Conservation (phyloP, 2,329 filamentous ascomycete genomes). For the Alternaria rosae region DNA sequence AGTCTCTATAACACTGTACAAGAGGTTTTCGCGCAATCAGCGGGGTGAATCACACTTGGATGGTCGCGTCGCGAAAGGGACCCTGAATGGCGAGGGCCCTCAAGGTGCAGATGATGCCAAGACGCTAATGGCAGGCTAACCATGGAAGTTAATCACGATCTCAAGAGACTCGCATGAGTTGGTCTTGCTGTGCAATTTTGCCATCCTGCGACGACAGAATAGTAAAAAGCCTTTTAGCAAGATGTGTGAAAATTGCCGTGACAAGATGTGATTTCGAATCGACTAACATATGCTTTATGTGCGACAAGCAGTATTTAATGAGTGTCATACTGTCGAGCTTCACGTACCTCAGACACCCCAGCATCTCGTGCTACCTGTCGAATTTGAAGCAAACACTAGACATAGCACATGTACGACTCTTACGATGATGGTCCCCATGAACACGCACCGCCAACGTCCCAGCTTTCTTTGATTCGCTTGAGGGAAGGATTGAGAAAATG, state of each 20-base stretch:
- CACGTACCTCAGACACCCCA: background rate
- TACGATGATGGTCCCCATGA: background rate
- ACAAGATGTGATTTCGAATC: background rate
- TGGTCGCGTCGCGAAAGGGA: constrained; percentile 1
- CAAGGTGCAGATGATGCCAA: constrained; percentile 12
- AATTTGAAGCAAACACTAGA: background rate
- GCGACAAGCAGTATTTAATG: background rate
- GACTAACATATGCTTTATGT: background rate
- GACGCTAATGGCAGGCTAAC: background rate
- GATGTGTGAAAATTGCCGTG: background rate
- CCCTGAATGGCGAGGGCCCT: background rate
- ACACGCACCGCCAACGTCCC: background rate
- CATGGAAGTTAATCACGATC: background rate
- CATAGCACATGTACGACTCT: background rate
- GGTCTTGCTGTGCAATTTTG: too few relatives aligned
- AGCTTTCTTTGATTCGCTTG: background rate
- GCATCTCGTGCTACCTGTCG: background rate
- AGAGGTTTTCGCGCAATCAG: background rate
- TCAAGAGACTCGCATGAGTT: too few relatives aligned
- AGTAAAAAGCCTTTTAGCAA: background rate
- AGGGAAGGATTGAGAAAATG: background rate
- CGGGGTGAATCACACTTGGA: background rate
- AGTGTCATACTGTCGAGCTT: background rate
- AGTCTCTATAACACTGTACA: background rate
- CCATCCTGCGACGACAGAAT: too few relatives aligned